A percentile compares a stretch with the other conserved stretches of the same genome.
Evolutionary conservation across 225 moss, liverwort and hornwort genomes (phyloP).

Genomic region (Marchantia polymorpha): DNA sequence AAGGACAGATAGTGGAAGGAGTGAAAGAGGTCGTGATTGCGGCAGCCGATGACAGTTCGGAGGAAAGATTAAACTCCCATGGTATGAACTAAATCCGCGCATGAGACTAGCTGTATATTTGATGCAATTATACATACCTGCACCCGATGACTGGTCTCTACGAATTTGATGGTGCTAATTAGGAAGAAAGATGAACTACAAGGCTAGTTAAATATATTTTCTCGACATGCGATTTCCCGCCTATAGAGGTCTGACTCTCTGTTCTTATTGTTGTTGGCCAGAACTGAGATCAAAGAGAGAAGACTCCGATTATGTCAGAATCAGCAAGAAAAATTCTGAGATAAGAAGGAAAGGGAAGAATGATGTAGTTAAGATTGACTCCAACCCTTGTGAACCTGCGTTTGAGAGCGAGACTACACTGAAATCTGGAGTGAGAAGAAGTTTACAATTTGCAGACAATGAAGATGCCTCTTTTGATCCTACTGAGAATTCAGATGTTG

Average conservation of each 20-base stretch:
- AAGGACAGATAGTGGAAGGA: constrained; percentile 13
- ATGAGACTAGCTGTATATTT: too few relatives aligned
- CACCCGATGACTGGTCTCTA: not conserved
- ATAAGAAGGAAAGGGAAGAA: not conserved
- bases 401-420: not conserved
- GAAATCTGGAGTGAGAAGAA: not conserved
- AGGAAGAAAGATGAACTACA: not conserved
- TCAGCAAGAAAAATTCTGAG: not conserved
- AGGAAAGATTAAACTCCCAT: not conserved
- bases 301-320: not conserved
- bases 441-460: not conserved
- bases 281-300: not conserved
- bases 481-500: not conserved
- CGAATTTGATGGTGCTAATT: not conserved
- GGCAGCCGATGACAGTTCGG: not conserved
- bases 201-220: not conserved
- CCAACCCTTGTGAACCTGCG: not conserved
- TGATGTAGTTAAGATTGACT: not conserved
- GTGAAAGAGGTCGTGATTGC: constrained; percentile 17
- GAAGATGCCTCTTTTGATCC: not conserved
- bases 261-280: not conserved
- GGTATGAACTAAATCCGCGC: not conserved
- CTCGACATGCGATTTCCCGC: not conserved
- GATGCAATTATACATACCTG: too few relatives aligned
- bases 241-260: not conserved